Evolutionary conservation across 441 rosid species (phyloP).

Genomic region (Sinapis alba): DNA sequence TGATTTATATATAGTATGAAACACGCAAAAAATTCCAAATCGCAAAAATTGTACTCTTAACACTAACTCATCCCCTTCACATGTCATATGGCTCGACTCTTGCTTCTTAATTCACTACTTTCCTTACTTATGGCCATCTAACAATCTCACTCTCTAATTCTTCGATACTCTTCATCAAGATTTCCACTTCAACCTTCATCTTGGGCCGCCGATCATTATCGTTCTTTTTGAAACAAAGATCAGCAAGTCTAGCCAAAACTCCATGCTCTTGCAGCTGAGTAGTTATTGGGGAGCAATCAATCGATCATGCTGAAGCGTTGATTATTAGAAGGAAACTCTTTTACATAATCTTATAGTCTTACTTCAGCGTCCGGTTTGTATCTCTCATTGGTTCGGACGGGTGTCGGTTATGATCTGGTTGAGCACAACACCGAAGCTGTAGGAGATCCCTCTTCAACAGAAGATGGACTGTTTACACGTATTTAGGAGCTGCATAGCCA

Average conservation of each 20-base stretch:
- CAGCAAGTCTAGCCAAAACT: constrained; percentile 67
- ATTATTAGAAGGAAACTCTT: no score
- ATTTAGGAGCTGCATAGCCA: constrained; percentile 92
- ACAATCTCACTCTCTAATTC: constrained; percentile 34
- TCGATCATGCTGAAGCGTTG: no score
- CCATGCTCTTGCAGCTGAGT: constrained; percentile 50
- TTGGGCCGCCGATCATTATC: constrained; percentile 74
- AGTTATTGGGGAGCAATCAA: constrained; percentile 64
- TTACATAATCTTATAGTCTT: no score
- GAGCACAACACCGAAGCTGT: constrained; percentile 81
- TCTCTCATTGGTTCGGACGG: constrained; percentile 61
- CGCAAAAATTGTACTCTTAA: constrained; percentile 21
- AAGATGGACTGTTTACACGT: constrained; percentile 73
- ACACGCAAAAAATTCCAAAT: neutral
- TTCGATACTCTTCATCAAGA: constrained; percentile 51
- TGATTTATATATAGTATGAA: neutral
- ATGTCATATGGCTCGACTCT: constrained; percentile 7
- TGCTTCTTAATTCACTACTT: neutral
- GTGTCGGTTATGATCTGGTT: constrained; percentile 86
- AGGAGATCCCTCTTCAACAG: constrained; percentile 70
- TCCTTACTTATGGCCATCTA: neutral
- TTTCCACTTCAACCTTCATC: constrained; percentile 66
- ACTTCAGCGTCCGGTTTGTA: constrained; percentile 62
- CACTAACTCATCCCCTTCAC: constrained; percentile 29
- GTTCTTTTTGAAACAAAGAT: constrained; percentile 57